Conservation (phyloP, 768 basidiomycete genomes). For the Boletellus ananiceps region DNA sequence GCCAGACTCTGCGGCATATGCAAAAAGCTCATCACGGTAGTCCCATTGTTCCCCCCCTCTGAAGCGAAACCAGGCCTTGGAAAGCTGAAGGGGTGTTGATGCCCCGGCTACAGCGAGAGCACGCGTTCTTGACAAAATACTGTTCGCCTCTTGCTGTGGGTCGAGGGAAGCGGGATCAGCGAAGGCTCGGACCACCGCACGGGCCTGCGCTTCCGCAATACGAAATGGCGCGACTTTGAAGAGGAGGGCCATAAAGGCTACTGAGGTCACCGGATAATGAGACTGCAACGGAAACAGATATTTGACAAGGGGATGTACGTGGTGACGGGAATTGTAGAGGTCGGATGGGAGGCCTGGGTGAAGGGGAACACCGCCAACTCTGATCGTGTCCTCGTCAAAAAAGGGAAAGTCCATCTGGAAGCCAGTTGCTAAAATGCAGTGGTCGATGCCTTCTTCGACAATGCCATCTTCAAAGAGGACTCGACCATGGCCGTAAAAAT, state of each 20-base stretch:
- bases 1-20: slow-evolving; percentile 38
- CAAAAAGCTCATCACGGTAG: slow-evolving; percentile 58
- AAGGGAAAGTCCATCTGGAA: slow-evolving; percentile 66
- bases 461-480: slow-evolving; percentile 60
- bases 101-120: slow-evolving; percentile 33
- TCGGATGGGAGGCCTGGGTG: slow-evolving; percentile 45
- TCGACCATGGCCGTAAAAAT: slow-evolving; percentile 39
- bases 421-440: slow-evolving; percentile 73
- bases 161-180: slow-evolving; percentile 48
- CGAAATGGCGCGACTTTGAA: slow-evolving; percentile 67
- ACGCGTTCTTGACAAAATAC: slow-evolving; percentile 47
- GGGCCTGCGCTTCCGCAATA: slow-evolving; percentile 72
- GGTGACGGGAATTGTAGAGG: slow-evolving; percentile 60
- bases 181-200: slow-evolving; percentile 54
- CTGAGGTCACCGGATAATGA: slow-evolving; percentile 41
- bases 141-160: slow-evolving; percentile 40
- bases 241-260: slow-evolving; percentile 66
- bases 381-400: slow-evolving; percentile 36
- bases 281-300: slow-evolving; percentile 62
- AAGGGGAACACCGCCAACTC: slow-evolving; percentile 39
- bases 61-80: slow-evolving; percentile 56
- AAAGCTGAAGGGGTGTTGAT: slow-evolving; percentile 37
- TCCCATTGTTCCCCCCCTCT: slow-evolving; percentile 53
- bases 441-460: slow-evolving; percentile 49
- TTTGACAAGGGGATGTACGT: slow-evolving; percentile 67